Percentiles rank a stretch among this genome's conserved stretches.
Conservation (phyloP, 331 rosid species). For the Rhamnella rubrinervis region DNA sequence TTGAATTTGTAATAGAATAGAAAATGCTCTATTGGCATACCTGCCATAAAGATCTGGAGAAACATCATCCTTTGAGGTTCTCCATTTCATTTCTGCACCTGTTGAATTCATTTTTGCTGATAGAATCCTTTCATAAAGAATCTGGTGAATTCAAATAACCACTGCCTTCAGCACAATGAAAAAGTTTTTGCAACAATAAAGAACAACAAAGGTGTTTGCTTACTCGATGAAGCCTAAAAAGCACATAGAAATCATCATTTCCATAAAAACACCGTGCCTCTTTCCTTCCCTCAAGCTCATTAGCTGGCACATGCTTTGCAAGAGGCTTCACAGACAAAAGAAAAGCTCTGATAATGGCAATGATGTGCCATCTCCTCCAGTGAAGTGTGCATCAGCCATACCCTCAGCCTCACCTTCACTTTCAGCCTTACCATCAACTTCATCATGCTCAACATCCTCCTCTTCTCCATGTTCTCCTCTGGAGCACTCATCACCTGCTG, state of each 20-base stretch:
- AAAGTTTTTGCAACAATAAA: not conserved
- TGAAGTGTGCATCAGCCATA: conserved; percentile 60
- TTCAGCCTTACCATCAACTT: conserved; percentile 85
- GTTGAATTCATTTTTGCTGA: conserved; percentile 71
- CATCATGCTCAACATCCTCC: conserved; percentile 75
- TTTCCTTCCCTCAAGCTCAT: conserved; percentile 50
- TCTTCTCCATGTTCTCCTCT: conserved; percentile 81
- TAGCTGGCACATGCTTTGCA: conserved; percentile 62
- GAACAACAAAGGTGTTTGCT: conserved; percentile 23
- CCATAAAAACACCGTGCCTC: conserved; percentile 75
- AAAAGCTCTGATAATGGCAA: conserved; percentile 65
- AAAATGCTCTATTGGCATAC: conserved; percentile 33
- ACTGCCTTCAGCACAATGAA: conserved; percentile 12
- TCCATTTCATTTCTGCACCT: conserved; percentile 66
- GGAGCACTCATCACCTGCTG: conserved; percentile 94
- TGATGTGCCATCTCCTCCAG: conserved; percentile 63
- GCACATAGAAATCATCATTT: conserved; percentile 87
- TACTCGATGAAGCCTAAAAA: conserved; percentile 96
- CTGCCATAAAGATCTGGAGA: conserved; percentile 70
- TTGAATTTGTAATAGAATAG: conserved; percentile 1
- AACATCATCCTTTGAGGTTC: conserved; percentile 48
- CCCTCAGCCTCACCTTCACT: conserved; percentile 98
- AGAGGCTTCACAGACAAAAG: conserved; percentile 85
- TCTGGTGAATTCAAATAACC: conserved; percentile 48
- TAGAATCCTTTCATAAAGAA: conserved; percentile 79